A percentile compares a stretch with the other conserved stretches of the same genome.
phyloP scores from a whole-genome alignment of 768 basidiomycete genomes.

The Suillus sp. region DNA sequence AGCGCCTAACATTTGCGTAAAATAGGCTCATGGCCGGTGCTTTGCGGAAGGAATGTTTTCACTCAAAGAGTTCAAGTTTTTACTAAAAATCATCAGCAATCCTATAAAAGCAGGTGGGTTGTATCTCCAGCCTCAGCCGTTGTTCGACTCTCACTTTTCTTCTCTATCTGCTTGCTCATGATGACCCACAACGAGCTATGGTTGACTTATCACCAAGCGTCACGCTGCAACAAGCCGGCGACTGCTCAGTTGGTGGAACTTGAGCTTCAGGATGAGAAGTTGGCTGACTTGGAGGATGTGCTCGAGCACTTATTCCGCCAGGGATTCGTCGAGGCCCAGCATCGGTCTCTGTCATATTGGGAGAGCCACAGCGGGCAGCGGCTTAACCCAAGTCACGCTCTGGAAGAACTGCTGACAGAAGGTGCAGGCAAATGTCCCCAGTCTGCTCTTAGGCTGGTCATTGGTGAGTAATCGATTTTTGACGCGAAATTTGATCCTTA shows the following conservation, averaged over 20 bases:
- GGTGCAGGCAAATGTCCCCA: slow-evolving; percentile 47
- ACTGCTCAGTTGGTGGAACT: slow-evolving; percentile 53
- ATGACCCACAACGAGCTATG: slow-evolving; percentile 45
- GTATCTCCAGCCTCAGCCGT: neutral
- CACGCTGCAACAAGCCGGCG: slow-evolving; percentile 41
- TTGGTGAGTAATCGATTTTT: slow-evolving; percentile 36
- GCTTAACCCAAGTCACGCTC: slow-evolving; percentile 35
- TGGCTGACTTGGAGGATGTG: slow-evolving; percentile 50
- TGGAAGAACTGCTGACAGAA: slow-evolving; percentile 40
- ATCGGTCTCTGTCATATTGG: slow-evolving; percentile 46
- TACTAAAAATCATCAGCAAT: neutral
- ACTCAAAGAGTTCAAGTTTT: neutral
- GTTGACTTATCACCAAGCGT: slow-evolving; percentile 51
- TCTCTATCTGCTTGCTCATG: slow-evolving; percentile 14
- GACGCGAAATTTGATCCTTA: neutral
- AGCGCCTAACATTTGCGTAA: neutral
- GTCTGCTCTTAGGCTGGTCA: slow-evolving; percentile 46
- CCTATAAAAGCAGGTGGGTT: slow-evolving; percentile 16
- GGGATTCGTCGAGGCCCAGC: slow-evolving; percentile 48
- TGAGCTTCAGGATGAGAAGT: slow-evolving; percentile 41
- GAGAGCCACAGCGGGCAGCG: slow-evolving; percentile 42
- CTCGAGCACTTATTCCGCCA: slow-evolving; percentile 48
- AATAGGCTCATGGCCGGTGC: neutral
- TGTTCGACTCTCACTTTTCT: slow-evolving; percentile 4
- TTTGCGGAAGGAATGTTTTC: slow-evolving; percentile 1